Base-by-base conservation (phyloP, 768 basidiomycete genomes). In the Glaciozyma martinii region DNA sequence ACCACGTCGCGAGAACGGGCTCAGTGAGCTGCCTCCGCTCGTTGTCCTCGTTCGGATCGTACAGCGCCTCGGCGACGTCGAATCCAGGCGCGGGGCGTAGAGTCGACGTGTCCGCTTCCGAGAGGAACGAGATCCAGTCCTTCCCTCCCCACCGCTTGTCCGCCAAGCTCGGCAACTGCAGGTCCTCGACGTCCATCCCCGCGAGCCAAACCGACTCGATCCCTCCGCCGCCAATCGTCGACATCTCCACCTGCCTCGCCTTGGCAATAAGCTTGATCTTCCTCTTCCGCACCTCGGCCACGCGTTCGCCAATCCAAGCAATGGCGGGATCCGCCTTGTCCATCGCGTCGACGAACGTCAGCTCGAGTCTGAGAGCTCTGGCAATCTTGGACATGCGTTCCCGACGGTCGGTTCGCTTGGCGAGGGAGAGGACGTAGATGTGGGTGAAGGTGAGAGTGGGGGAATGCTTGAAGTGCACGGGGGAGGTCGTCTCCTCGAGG, bases 351-450 rank as follows among this genome's bases (percentile, higher is more conserved):
- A 75, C 66, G 43, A 72, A 75, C 25, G 66, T 67, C 44, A 74
- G 44, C 32, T 61, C n/a, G 23, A 75, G n/a, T 21, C 62, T 70
- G 30, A 74, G 61, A 0, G 73, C 74, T 25, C 33, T 30, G 1
- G 73, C 73, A 15, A 75, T 69, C 40, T 70, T 60, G 2, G 10
- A 21, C 73, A 75, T 75, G 52, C 66, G 66, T 10, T 56, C 40
- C 1, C 72, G 54, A 5, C 74, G 64, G 58, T 75, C 74, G 23
- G 53, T 54, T 0, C 73, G 66, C 5, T 66, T 58, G 8, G 71
- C 59, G 12, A 75, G 59, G 27, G 71, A 72, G 49, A 75, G 64
- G 49, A 74, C 71, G 60, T 74, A 73, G 61, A 73, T 73, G 62
- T 71, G 68, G 56, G 69, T 65, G 62, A 74, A 74, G 3, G 72